Base-by-base conservation (phyloP, 345 rosid species). In the Anastatica hierochuntica region DNA sequence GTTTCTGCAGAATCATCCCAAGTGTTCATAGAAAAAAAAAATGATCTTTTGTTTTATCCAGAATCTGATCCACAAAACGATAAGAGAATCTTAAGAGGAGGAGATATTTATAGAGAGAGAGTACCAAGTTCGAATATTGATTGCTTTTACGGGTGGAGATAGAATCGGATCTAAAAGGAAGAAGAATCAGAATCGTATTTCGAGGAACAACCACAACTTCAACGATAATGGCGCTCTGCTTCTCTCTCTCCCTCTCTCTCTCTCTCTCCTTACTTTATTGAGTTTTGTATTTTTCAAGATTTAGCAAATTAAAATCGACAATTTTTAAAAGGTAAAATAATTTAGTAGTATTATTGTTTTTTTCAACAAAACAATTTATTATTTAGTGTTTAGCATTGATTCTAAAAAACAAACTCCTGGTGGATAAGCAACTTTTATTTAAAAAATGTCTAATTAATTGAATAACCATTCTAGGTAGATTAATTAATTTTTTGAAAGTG, bases 181-280 rank as follows among this genome's bases (percentile, higher is more conserved):
- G 29, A n/a, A n/a, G 38, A 52, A 59, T 43, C 60, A 66, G 4
- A 44, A 52, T 53, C 49, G 36, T 27, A 26, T 30, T 34, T 63
- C 10, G 14, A 75, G 57, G 68, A 71, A 56, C 13, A 47, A 60
- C 76, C 75, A 61, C 79, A 52, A 42, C 42, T 61, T 60, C 57
- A 35, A 15, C 79, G 71, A 64, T 48, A 63, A 63, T 67, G 62
- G 8, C 68, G 71, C 71, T 56, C 68, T 63, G 13, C 1, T 44
- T 33, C 24, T n/a, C n/a, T n/a, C 27, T 24, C 6, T 24, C 27
- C 27, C 3, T 4, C 6, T 54, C 39, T 43, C 26, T 41, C 23
- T 46, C 9, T 53, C 26, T 63, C 14, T 18, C 15, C 4, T n/a
- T 58, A 23, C 24, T 44, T 56, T 56, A 29, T 4, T 6, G 5